A percentile compares a stretch with the other conserved stretches of the same genome.
These are phyloP conservation scores for Hortaea werneckii DNA, from an alignment of 2,329 filamentous ascomycete species.

Conservation along the genomic window DNA sequence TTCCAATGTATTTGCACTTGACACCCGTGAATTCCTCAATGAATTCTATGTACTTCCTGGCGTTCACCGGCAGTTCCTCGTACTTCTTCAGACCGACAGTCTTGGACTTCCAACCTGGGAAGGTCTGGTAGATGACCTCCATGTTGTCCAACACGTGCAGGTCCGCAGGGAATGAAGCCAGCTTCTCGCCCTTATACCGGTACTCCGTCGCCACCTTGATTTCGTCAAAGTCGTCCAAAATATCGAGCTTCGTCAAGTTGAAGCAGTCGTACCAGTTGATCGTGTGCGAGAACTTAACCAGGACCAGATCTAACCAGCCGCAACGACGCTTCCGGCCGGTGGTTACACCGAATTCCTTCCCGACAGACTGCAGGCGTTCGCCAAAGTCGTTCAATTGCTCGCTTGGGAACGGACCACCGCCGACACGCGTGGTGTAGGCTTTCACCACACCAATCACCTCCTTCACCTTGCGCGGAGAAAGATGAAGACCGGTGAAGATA, in stretches of 20 bases:
- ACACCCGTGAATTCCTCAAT: conserved; percentile 58
- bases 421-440: conserved; percentile 51
- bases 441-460: conserved; percentile 58
- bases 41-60: conserved; percentile 55
- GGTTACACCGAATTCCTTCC: conserved; percentile 46
- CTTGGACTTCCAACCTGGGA: conserved; percentile 58
- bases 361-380: conserved; percentile 46
- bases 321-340: conserved; percentile 53
- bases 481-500: conserved; percentile 51
- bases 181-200: conserved; percentile 43
- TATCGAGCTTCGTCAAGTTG: conserved; percentile 58
- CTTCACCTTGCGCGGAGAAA: conserved; percentile 51
- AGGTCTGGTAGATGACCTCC: conserved; percentile 57
- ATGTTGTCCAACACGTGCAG: conserved; percentile 47
- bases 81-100: conserved; percentile 52
- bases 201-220: conserved; percentile 70
- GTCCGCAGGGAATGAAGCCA: conserved; percentile 57
- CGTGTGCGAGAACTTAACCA: conserved; percentile 54
- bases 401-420: conserved; percentile 56
- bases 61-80: conserved; percentile 53
- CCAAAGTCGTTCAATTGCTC: conserved; percentile 51
- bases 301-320: conserved; percentile 58
- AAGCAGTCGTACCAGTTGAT: conserved; percentile 59
- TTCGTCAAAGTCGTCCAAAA: conserved; percentile 63
- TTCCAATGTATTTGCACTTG: conserved; percentile 55